Percentiles rank a stretch among this genome's conserved stretches.
Conservation (phyloP, 345 rosid species). For the Populus nigra region DNA sequence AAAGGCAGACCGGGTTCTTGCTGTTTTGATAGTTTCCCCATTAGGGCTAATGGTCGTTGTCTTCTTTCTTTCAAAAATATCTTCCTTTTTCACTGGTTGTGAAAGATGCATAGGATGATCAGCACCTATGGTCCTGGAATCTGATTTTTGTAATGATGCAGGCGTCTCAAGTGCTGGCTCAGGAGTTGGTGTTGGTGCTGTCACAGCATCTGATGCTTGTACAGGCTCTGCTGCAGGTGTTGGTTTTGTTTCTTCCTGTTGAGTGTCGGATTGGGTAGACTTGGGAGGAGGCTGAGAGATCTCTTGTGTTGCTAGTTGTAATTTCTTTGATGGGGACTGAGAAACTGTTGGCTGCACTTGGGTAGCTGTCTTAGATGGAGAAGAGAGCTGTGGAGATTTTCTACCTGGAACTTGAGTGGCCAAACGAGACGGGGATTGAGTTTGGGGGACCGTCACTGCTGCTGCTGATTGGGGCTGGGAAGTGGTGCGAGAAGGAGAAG, state of each 20-base stretch:
- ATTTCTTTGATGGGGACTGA: slow-evolving; percentile 24
- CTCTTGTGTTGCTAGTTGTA: slow-evolving; percentile 12
- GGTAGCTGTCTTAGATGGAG: slow-evolving; percentile 29
- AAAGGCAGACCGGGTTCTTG: slow-evolving; percentile 5
- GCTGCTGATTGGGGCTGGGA: slow-evolving; percentile 22
- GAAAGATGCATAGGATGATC: neutral
- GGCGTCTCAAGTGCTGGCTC: slow-evolving; percentile 17
- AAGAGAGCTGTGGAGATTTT: slow-evolving; percentile 23
- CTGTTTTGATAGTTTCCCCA: slow-evolving; percentile 30
- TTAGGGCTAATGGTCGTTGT: slow-evolving; percentile 16
- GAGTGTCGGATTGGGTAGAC: slow-evolving; percentile 8
- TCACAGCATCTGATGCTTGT: slow-evolving; percentile 8
- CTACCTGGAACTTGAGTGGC: slow-evolving; percentile 22
- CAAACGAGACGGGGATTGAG: slow-evolving; percentile 25
- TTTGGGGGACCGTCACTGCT: slow-evolving; percentile 15
- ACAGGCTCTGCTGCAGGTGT: slow-evolving; percentile 11
- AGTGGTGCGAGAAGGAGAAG: slow-evolving; percentile 17
- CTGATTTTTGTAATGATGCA: slow-evolving; percentile 6
- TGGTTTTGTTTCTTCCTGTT: slow-evolving; percentile 5
- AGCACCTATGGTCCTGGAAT: neutral
- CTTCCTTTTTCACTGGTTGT: slow-evolving; percentile 32
- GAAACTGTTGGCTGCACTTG: slow-evolving; percentile 22
- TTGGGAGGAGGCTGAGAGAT: slow-evolving; percentile 12
- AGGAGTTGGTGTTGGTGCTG: slow-evolving; percentile 9
- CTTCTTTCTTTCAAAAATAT: slow-evolving; percentile 22